Percentiles rank a stretch among this genome's conserved stretches.
Evolutionary conservation across 2,329 filamentous ascomycete genomes (phyloP).

Genomic region (Pseudogymnoascus sp.): DNA sequence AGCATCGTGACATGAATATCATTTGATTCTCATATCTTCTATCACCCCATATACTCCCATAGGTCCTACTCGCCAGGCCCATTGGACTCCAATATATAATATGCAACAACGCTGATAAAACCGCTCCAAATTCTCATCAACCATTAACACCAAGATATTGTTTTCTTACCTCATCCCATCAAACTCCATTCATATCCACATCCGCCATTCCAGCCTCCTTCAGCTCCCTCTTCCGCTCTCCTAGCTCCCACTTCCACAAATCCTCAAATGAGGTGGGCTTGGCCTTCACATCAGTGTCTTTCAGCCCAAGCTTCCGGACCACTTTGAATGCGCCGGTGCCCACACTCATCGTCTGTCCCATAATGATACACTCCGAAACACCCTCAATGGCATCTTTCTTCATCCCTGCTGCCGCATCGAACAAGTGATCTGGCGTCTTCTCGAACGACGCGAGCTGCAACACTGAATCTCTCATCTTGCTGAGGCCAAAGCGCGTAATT

Average conservation of each 20-base stretch:
- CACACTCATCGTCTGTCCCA: constrained; percentile 88
- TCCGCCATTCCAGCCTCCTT: constrained; percentile 5
- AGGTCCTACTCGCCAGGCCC: neutral
- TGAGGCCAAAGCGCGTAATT: constrained; percentile 90
- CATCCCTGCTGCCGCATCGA: constrained; percentile 86
- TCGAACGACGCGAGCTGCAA: constrained; percentile 93
- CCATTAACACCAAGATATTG: neutral
- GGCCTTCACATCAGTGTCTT: constrained; percentile 41
- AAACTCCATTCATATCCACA: constrained; percentile 5
- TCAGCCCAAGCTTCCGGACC: constrained; percentile 65
- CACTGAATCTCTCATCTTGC: constrained; percentile 93
- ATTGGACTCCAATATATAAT: neutral
- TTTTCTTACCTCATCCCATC: neutral
- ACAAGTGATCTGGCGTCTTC: constrained; percentile 95
- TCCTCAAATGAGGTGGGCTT: constrained; percentile 64
- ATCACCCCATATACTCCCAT: neutral
- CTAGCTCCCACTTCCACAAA: constrained; percentile 39
- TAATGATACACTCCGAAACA: constrained; percentile 94
- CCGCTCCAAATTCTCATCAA: neutral
- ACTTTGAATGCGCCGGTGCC: constrained; percentile 92
- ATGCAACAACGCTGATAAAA: constrained; percentile 1
- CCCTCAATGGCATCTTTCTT: constrained; percentile 90
- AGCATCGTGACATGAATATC: neutral
- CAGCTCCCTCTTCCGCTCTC: constrained; percentile 22
- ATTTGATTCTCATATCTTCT: constrained; percentile 9